Evolutionary conservation across 1,284 basidiomycete species (phyloP), one percentile per base, ranked within the genome.

Genomic region (Cryptococcus hybrid): DNA sequence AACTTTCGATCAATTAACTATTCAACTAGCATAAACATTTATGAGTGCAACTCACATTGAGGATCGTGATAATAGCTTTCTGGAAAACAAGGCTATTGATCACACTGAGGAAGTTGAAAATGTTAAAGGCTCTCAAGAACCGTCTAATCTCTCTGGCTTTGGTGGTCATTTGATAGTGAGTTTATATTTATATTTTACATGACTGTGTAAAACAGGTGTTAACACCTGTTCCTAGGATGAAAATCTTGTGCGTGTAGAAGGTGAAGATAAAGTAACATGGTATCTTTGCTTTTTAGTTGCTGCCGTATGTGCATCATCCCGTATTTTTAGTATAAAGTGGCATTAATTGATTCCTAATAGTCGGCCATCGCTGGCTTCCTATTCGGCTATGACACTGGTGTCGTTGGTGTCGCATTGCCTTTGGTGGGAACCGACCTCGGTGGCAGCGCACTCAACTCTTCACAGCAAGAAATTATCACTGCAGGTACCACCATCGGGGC

Each of bases 241-340:
- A 30, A 30, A 30, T 3, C 30, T 30, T 30, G 30, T 30, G 30
- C 30, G 30, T 3, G 30, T 30, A 30, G 30, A 30, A 30, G 30
- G 30, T 30, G 30, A 30, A 30, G 30, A 30, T 30, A 30, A 30
- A 30, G 30, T 30, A 30, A 30, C 30, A 30, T 30, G 30, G 30
- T 30, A 30, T 30, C 68, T 74, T 3, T 52, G 71, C 37, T 74
- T 74, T 12, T 62, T 70, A 5, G 65, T 73, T 44, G 56, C 64
- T 1, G 46, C 51, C 7, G 54, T 55, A 39, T 39, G 52, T 47
- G 12, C n/a, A 9, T 24, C 36, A 7, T 6, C 30, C 30, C 4
- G 3, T 30, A 3, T 30, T 30, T 4, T 30, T 30, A 3, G 3
- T 30, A 30, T 3, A 43, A 24, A 52, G 3, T 6, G 58, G 55